Base-by-base conservation (phyloP, 2,329 filamentous ascomycete species). In the Pyrenochaeta sp. region DNA sequence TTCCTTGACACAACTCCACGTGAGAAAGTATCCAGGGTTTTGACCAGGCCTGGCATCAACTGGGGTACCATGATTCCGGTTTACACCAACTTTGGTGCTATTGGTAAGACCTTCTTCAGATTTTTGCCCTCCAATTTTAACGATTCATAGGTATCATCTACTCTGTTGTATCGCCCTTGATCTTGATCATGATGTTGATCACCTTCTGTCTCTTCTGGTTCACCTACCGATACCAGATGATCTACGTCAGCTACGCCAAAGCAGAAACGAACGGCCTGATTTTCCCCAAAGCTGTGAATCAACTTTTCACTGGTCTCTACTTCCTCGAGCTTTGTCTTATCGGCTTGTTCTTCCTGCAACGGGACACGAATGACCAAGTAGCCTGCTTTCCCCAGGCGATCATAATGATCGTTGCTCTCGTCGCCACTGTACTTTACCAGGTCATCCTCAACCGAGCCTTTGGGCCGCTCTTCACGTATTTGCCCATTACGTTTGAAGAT, bases 61-160 rank as follows among this genome's bases (percentile, higher is more conserved):
- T 99, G 96, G 95, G 95, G 95, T 8, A 89, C 89, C 0, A 94
- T 96, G 81, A 99, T 98, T 77, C 95, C 95, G 0, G 89, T 97
- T 0, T 99, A 98, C 77, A 97, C 95, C 54, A 97, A 97, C 73
- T 91, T 99, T 68, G 95, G 93, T 43, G 96, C 92, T 64, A 98
- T 99, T 67, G 93, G 85, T 81, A 79, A 77, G 77, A 45, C 37
- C 19, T 6, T 24, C 4, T 7, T 8, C 24, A 34, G 19, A 13
- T 28, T 19, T 61, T n/a, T 55, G 19, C 22, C 25, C 5, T 12
- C 49, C 24, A 32, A 13, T 54, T 45, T 56, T 63, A 62, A 68
- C 52, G 44, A 9, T 7, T 3, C 39, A 27, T 46, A 83, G 82
- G 88, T 1, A 77, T 97, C 42, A 89, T 98, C 39, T 99, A 98